Base-by-base conservation (phyloP, 495 filamentous ascomycete species). In the Trichoderma reesei region DNA sequence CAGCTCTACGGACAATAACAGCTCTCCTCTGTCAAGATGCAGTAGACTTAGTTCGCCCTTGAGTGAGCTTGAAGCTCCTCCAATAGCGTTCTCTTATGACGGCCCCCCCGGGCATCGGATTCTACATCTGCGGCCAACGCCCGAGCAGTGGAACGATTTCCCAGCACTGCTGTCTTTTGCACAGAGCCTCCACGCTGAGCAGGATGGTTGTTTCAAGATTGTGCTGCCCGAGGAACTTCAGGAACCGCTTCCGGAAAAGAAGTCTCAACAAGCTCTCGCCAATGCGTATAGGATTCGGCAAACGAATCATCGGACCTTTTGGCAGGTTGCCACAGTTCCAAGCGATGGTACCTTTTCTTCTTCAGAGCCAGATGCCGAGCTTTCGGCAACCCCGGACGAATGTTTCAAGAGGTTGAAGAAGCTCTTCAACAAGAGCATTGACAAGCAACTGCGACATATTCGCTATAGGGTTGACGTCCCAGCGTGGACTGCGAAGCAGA, bases 151-250 rank as follows among this genome's bases (percentile, higher is more conserved):
- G 66, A 56, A 4, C 1, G 63, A 65, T 37, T 67, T 67, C 54
- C 56, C 66, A 9, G 37, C 44, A 3, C 44, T 67, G 4, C 56
- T 67, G 39, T 44, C 56, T 34, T 62, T 61, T 20, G 66, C 66
- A 0, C 54, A 48, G 2, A 41, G 34, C 36, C 66, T 62, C 39
- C 59, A 48, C 33, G 63, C 63, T 3, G 56, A 56, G 13, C 10
- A 16, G 8, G 59, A 64, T 31, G 66, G 66, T 7, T 63, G 62
- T 37, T 67, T 67, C 63, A 67, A 67, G 44, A 60, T 67, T 11
- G 36, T 39, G 3, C 59, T 67, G 11, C 59, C 66, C 6, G 41
- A 64, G 26, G 66, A 48, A 14, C 34, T 67, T 60, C 66, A 62
- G 20, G 39, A 59, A 10, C 59, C 59, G 36, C 60, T 67, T 14